Evolutionary conservation across 305 asterid genomes (phyloP), one percentile per base, ranked within the genome.

Genomic region (Rubia occidens): DNA sequence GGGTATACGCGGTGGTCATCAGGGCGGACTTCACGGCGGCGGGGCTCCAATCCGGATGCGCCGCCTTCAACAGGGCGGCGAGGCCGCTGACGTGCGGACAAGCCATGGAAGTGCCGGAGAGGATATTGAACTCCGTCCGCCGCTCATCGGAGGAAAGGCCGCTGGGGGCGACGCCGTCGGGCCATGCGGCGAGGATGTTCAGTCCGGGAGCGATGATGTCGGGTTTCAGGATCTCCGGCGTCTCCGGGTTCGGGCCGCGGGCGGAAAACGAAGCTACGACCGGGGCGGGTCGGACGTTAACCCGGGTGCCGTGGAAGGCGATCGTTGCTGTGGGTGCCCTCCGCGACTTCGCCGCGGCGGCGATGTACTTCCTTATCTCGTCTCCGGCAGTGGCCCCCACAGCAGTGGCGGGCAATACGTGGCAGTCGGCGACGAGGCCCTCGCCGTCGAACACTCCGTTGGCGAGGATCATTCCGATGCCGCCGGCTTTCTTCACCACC

Each of bases 71-170:
- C 74, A 92, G 68, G 5, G 98, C 96, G 0, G 86, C 98, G 1
- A 89, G 79, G 2, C 98, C 98, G 2, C 95, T 88, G 3, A 92
- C 88, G 58, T 92, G 98, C 2, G 98, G 98, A 78, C 98, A 92
- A 0, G 98, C 96, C 98, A 92, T 92, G 5, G 98, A 92, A 1
- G 98, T 92, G 0, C 98, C 98, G 0, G 96, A 88, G 67, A 92
- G 45, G 18, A 92, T 92, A 54, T 92, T 92, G 78, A 92, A 89
- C 76, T 88, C 95, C 0, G 95, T 88, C 6, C 74, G 66, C 3
- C 98, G 92, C 8, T 80, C 77, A 24, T 92, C 98, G 0, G 90
- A 84, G 0, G 81, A 78, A 51, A 92, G 75, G 37, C 98, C 95
- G 26, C 90, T 86, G 0, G 96, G 98, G 3, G 91, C 96, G 0